Base-by-base conservation (phyloP, 768 basidiomycete species). In the Panaeolus papilionaceus region DNA sequence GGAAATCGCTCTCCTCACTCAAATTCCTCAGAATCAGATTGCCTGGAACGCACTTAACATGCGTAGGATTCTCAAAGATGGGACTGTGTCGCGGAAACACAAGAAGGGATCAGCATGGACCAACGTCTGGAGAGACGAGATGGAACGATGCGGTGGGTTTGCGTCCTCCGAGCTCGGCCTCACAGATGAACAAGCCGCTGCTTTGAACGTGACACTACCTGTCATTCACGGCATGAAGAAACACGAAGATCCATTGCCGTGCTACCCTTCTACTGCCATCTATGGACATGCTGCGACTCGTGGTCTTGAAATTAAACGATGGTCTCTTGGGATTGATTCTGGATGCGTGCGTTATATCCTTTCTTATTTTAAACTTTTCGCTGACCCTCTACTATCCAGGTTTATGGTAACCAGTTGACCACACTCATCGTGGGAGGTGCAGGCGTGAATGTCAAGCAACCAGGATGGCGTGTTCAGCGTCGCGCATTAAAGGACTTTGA, bases 251-350 rank as follows among this genome's bases (percentile, higher is more conserved):
- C 14, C 70, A 6, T 74, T 91, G 12, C 86, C 87, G 4, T 95
- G 93, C 71, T 85, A 87, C 71, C 92, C 94, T 1, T 83, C 88
- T 0, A 92, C 86, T 51, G 89, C 94, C 20, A 78, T 97, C 9
- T 98, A 97, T 76, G 96, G 95, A 0, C 96, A 98, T 73, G 85
- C 89, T 7, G 95, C 96, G 7, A 80, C 85, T 2, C 83, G 93
- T 37, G 93, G 92, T 14, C 82, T 98, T 12, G 94, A 96, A 75
- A 77, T 95, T 70, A 90, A 92, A 69, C 83, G 92, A 26, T 97
- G 92, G 91, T 88, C 90, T 2, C 80, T 95, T 68, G 96, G 96
- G 1, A 78, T 97, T 38, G 96, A 99, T 75, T 85, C 92, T 0
- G 96, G 93, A 12, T 97, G 95, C 74, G 92, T 95, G 75, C 76